Conservation (phyloP, 306 rosid species). For the Ormosia emarginata region DNA sequence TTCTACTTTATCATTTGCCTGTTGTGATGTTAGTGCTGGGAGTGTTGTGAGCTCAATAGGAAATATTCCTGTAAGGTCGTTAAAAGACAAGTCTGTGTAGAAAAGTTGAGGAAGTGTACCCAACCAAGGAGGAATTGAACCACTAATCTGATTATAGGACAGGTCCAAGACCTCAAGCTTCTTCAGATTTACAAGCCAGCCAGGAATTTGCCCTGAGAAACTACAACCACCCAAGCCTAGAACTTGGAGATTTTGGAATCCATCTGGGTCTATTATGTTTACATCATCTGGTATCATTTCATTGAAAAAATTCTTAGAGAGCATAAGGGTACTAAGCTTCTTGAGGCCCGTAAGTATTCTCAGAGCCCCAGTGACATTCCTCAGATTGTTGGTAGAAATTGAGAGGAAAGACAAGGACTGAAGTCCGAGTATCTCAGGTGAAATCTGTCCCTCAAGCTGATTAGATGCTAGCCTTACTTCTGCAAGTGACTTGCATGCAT, state of each 20-base stretch:
- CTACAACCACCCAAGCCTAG: slow-evolving; percentile 76
- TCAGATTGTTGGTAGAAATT: slow-evolving; percentile 59
- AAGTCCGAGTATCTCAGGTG: slow-evolving; percentile 49
- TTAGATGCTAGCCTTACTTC: slow-evolving; percentile 78
- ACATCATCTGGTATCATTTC: slow-evolving; percentile 60
- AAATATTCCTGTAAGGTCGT: slow-evolving; percentile 53
- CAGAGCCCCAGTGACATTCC: slow-evolving; percentile 61
- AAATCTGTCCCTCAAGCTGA: slow-evolving; percentile 62
- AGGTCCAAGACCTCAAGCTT: slow-evolving; percentile 73
- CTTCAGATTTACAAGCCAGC: slow-evolving; percentile 62
- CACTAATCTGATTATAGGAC: slow-evolving; percentile 56
- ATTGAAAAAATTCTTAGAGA: slow-evolving; percentile 46
- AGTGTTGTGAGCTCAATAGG: slow-evolving; percentile 59
- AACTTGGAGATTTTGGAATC: slow-evolving; percentile 67
- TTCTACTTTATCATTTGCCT: slow-evolving; percentile 40
- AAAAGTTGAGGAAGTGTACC: slow-evolving; percentile 64
- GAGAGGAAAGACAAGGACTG: slow-evolving; percentile 70
- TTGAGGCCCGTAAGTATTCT: slow-evolving; percentile 56
- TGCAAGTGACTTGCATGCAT: slow-evolving; percentile 65
- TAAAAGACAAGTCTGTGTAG: slow-evolving; percentile 75
- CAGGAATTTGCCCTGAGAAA: slow-evolving; percentile 70
- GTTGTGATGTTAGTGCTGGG: slow-evolving; percentile 49
- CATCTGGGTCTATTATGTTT: slow-evolving; percentile 41
- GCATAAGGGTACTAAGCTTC: slow-evolving; percentile 65
- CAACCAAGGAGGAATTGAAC: slow-evolving; percentile 76